These are phyloP conservation scores for Scleroderma bovista DNA, from an alignment of 768 basidiomycete genomes.

Conservation along the genomic window DNA sequence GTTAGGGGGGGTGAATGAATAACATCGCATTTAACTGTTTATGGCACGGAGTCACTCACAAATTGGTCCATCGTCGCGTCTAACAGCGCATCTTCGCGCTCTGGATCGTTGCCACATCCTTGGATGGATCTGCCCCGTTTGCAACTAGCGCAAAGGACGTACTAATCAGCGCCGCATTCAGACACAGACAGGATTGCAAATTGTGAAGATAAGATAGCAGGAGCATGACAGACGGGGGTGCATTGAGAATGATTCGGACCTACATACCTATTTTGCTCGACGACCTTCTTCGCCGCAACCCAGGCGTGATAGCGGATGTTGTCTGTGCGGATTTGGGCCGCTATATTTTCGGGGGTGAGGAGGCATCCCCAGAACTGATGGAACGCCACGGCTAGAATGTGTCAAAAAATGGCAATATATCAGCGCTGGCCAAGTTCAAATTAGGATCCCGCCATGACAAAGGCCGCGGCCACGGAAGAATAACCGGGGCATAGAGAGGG, in stretches of 20 bases:
- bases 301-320: constrained; percentile 31
- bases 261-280: constrained; percentile 21
- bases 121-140: not conserved
- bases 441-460: not conserved
- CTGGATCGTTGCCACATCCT: not conserved
- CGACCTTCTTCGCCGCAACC: constrained; percentile 27
- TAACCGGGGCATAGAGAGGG: not conserved
- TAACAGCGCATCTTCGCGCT: not conserved
- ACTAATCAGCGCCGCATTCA: too few species aligned
- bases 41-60: constrained; percentile 10
- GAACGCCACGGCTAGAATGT: constrained; percentile 25
- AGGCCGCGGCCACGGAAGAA: not conserved
- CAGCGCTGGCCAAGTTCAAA: not conserved
- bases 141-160: not conserved
- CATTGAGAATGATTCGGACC: too few species aligned
- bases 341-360: constrained; percentile 31
- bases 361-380: constrained; percentile 29
- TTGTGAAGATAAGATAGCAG: too few species aligned
- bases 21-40: not conserved
- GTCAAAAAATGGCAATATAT: not conserved
- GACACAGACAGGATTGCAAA: too few species aligned
- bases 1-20: not conserved
- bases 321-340: constrained; percentile 16
- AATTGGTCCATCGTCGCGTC: constrained; percentile 12
- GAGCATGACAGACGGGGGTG: too few species aligned